Base-by-base conservation (phyloP, 129 eudicot species). In the Apium graveolens region DNA sequence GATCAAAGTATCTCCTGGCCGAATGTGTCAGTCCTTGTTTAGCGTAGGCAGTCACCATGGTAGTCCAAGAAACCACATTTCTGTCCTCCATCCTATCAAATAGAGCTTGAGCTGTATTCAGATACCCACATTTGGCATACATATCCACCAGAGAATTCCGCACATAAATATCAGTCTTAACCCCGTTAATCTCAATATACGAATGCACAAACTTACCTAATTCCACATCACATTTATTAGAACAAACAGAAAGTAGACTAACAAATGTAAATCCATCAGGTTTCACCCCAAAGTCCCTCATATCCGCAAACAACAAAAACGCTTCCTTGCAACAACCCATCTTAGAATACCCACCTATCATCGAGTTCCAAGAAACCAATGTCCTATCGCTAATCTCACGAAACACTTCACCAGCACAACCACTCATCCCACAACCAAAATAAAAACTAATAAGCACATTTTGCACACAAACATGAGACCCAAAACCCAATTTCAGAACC, bases 61-160 rank as follows among this genome's bases (percentile, higher is more conserved):
- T 77, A 37, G 89, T 82, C 89, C 89, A 86, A 1, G 86, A 82
- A 73, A 82, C 84, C 7, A 86, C 86, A 68, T 80, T 86, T 63
- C 68, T 86, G 20, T 82, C 82, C 21, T 55, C 38, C 84, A 83
- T 86, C 20, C 48, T 60, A 11, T 78, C 75, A 53, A 86, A 86
- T 24, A 80, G 20, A 65, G 38, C 11, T 35, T 45, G 81, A n/a
- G 86, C 89, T 53, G 53, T 26, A 21, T 26, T 26, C n/a, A 73
- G 55, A 73, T 73, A 17, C 55, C 55, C 37, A 26, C 76, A 73
- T 62, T 80, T 86, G 27, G 82, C 82, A 55, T 82, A 86, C 84
- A 78, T 79, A 76, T 80, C 86, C 16, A 82, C 83, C 26, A 81
- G 86, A n/a, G 83, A 81, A 80, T 85, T 81, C 32, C 78, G 74